phyloP scores from a whole-genome alignment of 2,329 filamentous ascomycete species.

The Exophiala spinifera region DNA sequence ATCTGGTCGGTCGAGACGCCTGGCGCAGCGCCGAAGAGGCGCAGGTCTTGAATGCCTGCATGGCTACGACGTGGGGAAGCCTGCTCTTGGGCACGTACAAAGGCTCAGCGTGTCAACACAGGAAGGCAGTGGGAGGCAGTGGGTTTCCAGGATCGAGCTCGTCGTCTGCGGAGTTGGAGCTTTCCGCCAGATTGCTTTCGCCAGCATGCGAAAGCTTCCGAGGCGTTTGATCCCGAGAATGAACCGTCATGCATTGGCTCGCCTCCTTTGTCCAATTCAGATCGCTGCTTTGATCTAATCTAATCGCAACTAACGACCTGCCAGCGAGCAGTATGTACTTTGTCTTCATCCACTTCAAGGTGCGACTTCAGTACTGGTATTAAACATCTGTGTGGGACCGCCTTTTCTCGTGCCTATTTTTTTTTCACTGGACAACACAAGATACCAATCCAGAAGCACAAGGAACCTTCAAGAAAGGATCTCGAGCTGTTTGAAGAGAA shows the following conservation, averaged over 20 bases:
- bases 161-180: neutral
- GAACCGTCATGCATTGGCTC: neutral
- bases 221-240: neutral
- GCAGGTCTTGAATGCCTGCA: slow-evolving; percentile 82
- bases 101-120: neutral
- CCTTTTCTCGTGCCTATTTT: no score
- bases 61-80: slow-evolving; percentile 39
- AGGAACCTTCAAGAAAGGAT: no score
- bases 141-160: neutral
- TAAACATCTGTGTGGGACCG: no score
- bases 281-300: no score
- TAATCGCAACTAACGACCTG: no score
- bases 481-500: no score
- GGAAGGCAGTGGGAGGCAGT: neutral
- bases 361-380: no score
- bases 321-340: no score
- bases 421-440: no score
- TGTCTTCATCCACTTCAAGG: no score
- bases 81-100: neutral
- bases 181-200: neutral
- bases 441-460: no score
- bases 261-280: no score
- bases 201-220: neutral
- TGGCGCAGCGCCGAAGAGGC: slow-evolving; percentile 65
- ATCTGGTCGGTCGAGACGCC: slow-evolving; percentile 57